These are phyloP conservation scores for Coriolopsis trogii DNA, from an alignment of 1,284 basidiomycete genomes.

Conservation along the genomic window DNA sequence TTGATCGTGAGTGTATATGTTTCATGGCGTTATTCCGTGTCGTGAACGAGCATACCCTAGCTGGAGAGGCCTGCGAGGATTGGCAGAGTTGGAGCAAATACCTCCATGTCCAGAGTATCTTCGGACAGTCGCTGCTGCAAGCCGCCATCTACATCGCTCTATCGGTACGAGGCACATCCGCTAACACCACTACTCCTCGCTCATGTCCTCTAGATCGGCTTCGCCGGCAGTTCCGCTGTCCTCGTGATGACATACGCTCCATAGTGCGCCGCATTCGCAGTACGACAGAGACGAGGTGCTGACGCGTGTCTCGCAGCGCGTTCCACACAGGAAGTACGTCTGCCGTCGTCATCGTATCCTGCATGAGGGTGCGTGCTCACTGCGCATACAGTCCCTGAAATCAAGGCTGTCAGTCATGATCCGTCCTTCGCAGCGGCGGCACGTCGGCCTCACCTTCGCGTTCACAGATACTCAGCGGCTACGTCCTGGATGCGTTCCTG, in stretches of 20 bases:
- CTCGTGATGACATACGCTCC: conserved; percentile 70
- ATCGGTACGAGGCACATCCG: conserved; percentile 42
- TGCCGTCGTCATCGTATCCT: neutral
- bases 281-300: neutral
- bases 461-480: conserved; percentile 70
- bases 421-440: too few relatives aligned
- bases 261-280: conserved; percentile 48
- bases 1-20: conserved; percentile 58
- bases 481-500: conserved; percentile 71
- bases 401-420: conserved; percentile 73
- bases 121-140: conserved; percentile 63
- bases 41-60: conserved; percentile 35
- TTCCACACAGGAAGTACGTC: conserved; percentile 81
- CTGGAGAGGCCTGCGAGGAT: conserved; percentile 69
- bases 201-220: conserved; percentile 47
- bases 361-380: conserved; percentile 7
- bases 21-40: neutral
- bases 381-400: conserved; percentile 62
- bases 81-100: conserved; percentile 74
- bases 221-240: conserved; percentile 66
- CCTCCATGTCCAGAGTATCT: conserved; percentile 53
- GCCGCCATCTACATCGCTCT: conserved; percentile 63
- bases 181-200: neutral
- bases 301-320: conserved; percentile 45
- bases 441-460: too few relatives aligned